phyloP scores from a whole-genome alignment of 257 asterid species.

The Ocimum tenuiflorum region DNA sequence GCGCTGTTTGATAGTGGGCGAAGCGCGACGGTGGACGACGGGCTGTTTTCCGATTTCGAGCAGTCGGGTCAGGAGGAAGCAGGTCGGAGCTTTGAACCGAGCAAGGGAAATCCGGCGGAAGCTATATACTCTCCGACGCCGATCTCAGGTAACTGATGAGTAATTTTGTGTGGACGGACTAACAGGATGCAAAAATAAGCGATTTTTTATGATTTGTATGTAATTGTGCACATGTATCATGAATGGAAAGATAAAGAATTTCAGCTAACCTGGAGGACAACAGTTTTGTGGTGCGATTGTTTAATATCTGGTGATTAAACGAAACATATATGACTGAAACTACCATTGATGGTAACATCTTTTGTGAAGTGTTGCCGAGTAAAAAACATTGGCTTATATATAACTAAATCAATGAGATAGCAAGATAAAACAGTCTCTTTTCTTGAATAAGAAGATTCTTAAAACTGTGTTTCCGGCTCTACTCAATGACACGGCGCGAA shows the following conservation, averaged over 20 bases:
- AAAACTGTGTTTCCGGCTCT: not conserved
- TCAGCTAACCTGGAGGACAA: not conserved
- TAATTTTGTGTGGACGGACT: not conserved
- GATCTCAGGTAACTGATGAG: constrained; percentile 44
- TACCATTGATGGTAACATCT: too few relatives aligned
- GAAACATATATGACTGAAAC: not conserved
- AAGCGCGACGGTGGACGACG: constrained; percentile 66
- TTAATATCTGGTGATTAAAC: not conserved
- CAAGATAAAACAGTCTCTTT: not conserved
- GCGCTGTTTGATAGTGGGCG: constrained; percentile 75
- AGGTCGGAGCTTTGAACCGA: constrained; percentile 31
- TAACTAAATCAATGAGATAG: not conserved
- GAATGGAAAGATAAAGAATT: too few relatives aligned
- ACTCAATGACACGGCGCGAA: not conserved
- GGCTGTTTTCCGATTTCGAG: constrained; percentile 79
- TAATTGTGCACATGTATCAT: too few relatives aligned
- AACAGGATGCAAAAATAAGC: too few relatives aligned
- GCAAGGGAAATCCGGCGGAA: constrained; percentile 28
- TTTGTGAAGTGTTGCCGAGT: too few relatives aligned
- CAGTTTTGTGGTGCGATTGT: not conserved
- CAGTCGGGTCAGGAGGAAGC: constrained; percentile 48
- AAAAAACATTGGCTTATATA: too few relatives aligned
- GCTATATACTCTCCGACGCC: constrained; percentile 50
- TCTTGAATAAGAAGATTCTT: not conserved
- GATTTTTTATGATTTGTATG: not conserved